Evolutionary conservation across 176 grass and related monocot genomes (phyloP).

Genomic region (Coix lacrymajobi): DNA sequence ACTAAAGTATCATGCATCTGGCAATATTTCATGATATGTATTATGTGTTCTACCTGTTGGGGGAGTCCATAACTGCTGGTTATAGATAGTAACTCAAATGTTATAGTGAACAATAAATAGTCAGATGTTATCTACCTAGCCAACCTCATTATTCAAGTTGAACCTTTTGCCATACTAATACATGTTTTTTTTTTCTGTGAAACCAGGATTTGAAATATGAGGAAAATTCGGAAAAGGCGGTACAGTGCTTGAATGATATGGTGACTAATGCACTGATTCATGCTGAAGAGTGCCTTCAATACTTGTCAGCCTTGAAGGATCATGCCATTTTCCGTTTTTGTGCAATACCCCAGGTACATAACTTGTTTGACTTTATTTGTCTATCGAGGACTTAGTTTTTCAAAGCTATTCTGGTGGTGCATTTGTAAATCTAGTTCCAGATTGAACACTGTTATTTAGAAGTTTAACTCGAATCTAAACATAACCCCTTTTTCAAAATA

Average conservation of each 20-base stretch:
- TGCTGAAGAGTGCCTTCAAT: conserved; percentile 71
- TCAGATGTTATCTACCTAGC: not conserved
- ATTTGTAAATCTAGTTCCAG: not conserved
- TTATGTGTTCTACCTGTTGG: not conserved
- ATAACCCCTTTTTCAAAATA: not conserved
- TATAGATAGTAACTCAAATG: not conserved
- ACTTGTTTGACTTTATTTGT: not conserved
- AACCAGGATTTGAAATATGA: conserved; percentile 83
- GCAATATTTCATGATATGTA: not conserved
- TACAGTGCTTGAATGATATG: conserved; percentile 95
- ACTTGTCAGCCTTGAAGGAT: conserved; percentile 84
- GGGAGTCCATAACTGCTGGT: not conserved
- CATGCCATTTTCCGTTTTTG: conserved; percentile 80
- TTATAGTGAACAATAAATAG: not conserved
- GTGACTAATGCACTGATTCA: conserved; percentile 88
- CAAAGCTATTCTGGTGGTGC: not conserved
- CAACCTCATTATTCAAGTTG: not conserved
- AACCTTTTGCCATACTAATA: not conserved
- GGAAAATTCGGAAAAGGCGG: conserved; percentile 75
- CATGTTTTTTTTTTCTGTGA: not conserved
- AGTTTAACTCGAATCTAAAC: not conserved
- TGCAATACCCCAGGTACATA: conserved; percentile 85
- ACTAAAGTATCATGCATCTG: not conserved
- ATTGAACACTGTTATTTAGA: not conserved
- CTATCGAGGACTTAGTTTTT: not conserved